These are phyloP conservation scores for Arthrobotrys sphaeroides DNA, from an alignment of 2,329 filamentous ascomycete species.

Conservation along the genomic window DNA sequence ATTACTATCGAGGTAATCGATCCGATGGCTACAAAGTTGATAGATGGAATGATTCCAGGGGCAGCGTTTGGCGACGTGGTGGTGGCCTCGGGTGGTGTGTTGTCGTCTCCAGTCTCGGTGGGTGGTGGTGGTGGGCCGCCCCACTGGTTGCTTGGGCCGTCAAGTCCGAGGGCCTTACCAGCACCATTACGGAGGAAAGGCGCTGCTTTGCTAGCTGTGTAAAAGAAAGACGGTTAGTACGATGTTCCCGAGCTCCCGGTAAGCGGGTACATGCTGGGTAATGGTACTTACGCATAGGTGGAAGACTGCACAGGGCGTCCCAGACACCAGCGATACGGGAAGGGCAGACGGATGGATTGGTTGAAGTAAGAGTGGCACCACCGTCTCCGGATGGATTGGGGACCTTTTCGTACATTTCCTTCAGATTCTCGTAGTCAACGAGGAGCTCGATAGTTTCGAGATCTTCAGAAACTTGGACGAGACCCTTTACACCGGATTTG, in stretches of 20 bases:
- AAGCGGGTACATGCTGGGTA: neutral
- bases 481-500: slow-evolving; percentile 29
- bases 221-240: slow-evolving; percentile 3
- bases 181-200: slow-evolving; percentile 28
- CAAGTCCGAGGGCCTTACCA: slow-evolving; percentile 37
- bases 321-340: slow-evolving; percentile 46
- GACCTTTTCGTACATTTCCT: slow-evolving; percentile 63
- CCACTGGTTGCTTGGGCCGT: slow-evolving; percentile 52
- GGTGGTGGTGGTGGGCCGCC: slow-evolving; percentile 16
- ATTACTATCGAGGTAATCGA: slow-evolving; percentile 42
- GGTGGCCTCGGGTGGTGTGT: slow-evolving; percentile 8
- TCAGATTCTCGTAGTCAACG: slow-evolving; percentile 65
- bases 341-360: slow-evolving; percentile 31
- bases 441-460: slow-evolving; percentile 61
- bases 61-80: slow-evolving; percentile 29
- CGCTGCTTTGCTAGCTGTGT: slow-evolving; percentile 31
- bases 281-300: slow-evolving; percentile 49
- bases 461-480: slow-evolving; percentile 55
- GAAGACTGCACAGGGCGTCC: slow-evolving; percentile 57
- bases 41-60: slow-evolving; percentile 8
- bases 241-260: neutral
- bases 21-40: slow-evolving; percentile 35
- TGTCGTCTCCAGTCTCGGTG: neutral
- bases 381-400: slow-evolving; percentile 66
- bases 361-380: slow-evolving; percentile 59